Base-by-base conservation (phyloP, 257 asterid species). In the Primulina eburnea region DNA sequence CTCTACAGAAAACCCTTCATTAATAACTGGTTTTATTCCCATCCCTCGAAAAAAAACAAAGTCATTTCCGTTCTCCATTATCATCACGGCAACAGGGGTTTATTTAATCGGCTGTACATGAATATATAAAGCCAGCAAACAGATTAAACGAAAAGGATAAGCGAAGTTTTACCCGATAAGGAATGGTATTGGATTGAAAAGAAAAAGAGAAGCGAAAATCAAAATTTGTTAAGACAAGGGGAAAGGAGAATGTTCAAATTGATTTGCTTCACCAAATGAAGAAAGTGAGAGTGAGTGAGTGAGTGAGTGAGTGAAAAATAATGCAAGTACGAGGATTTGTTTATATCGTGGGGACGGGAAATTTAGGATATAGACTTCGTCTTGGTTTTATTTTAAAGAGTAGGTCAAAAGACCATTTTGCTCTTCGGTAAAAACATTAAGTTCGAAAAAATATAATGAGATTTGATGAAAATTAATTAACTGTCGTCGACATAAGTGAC, bases 251-350 rank as follows among this genome's bases (percentile, higher is more conserved):
- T n/a, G 59, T 24, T 6, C 33, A 12, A 55, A 60, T 66, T 43
- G 66, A 35, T 32, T 73, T 57, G 47, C 76, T 78, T 81, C 76
- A 71, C 84, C 81, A 75, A 82, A 82, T 77, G 80, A 64, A 77
- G 86, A 76, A 80, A 76, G 78, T 21, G 38, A 38, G 16, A 4
- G 60, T 37, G 43, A 33, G 64, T 21, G 24, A 4, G 60, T 37
- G 43, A 33, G 64, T 21, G 24, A 21, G 24, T 43, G 58, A 6
- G 14, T 11, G 7, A 62, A 35, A 6, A 10, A 21, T 4, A 47
- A 37, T 16, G 60, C 7, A 60, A 18, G 28, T 17, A 62, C 55
- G 62, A 52, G 72, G 65, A 68, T 60, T 20, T 50, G 21, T 50
- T 17, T 50, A 16, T 17, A 50, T 20, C 5, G 57, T 16, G 21